A percentile compares a stretch with the other conserved stretches of the same genome.
phyloP scores from a whole-genome alignment of 108 stramenopile species.

The Cyclotella distinguenda region DNA sequence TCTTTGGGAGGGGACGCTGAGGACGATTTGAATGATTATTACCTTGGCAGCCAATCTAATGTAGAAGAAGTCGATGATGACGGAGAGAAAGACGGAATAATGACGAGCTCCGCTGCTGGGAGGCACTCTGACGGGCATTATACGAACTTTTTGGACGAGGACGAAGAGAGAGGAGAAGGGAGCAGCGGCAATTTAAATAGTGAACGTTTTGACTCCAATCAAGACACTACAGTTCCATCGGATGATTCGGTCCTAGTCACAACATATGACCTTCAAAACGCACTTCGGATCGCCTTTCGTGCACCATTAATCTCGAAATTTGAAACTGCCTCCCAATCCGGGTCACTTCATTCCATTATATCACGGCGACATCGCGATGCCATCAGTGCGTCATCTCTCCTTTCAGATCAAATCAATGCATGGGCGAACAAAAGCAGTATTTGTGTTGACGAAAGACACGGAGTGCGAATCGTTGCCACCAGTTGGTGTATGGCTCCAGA shows the following conservation, averaged over 20 bases:
- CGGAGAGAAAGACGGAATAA: background rate
- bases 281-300: slow-evolving; percentile 42
- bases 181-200: background rate
- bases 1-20: slow-evolving; percentile 33
- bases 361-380: slow-evolving; percentile 41
- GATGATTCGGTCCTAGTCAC: slow-evolving; percentile 28
- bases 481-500: slow-evolving; percentile 4
- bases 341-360: slow-evolving; percentile 18
- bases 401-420: slow-evolving; percentile 28
- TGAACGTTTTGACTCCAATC: background rate
- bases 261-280: slow-evolving; percentile 31
- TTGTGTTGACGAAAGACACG: slow-evolving; percentile 16
- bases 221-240: background rate
- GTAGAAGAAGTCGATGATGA: background rate
- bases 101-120: slow-evolving; percentile 27
- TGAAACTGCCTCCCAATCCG: background rate
- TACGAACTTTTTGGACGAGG: slow-evolving; percentile 42
- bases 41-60: slow-evolving; percentile 11
- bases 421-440: slow-evolving; percentile 41
- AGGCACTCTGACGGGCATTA: slow-evolving; percentile 41
- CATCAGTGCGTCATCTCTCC: slow-evolving; percentile 29
- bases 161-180: slow-evolving; percentile 25
- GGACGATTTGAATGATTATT: slow-evolving; percentile 43
- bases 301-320: slow-evolving; percentile 27
- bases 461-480: slow-evolving; percentile 42